phyloP scores from a whole-genome alignment of 2,329 filamentous ascomycete genomes.

The Kalmusia sp. region DNA sequence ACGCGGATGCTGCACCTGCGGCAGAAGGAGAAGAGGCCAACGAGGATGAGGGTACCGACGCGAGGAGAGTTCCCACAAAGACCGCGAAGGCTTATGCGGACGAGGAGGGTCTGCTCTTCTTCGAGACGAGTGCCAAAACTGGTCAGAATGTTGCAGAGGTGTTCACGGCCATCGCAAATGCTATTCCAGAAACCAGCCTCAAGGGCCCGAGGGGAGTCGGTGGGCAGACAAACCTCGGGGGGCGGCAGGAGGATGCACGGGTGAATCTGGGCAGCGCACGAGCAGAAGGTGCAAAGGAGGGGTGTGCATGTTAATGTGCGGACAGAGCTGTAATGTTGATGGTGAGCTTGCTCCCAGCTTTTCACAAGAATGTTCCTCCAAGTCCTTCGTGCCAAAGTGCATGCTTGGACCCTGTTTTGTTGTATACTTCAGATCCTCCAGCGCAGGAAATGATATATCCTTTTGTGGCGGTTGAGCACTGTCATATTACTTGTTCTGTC shows the following conservation, averaged over 20 bases:
- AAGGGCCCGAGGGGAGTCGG: slow-evolving; percentile 80
- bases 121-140: slow-evolving; percentile 97
- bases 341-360: too few relatives aligned
- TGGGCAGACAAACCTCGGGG: slow-evolving; percentile 63
- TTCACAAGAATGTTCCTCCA: neutral
- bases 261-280: slow-evolving; percentile 82
- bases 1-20: slow-evolving; percentile 55
- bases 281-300: slow-evolving; percentile 80
- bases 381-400: neutral
- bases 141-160: slow-evolving; percentile 94
- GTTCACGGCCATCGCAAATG: slow-evolving; percentile 97
- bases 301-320: slow-evolving; percentile 77
- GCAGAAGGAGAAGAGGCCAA: slow-evolving; percentile 57
- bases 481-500: neutral
- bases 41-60: slow-evolving; percentile 72
- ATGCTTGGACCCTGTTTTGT: neutral
- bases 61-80: slow-evolving; percentile 86
- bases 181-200: slow-evolving; percentile 94
- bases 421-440: neutral
- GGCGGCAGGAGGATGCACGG: slow-evolving; percentile 68
- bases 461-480: neutral
- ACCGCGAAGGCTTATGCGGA: slow-evolving; percentile 94
- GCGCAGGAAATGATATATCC: slow-evolving; percentile 1
- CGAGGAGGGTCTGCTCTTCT: slow-evolving; percentile 92
- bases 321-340: neutral